A percentile compares a stretch with the other conserved stretches of the same genome.
Conservation (phyloP, 768 basidiomycete species). For the Termitomyces sp. region DNA sequence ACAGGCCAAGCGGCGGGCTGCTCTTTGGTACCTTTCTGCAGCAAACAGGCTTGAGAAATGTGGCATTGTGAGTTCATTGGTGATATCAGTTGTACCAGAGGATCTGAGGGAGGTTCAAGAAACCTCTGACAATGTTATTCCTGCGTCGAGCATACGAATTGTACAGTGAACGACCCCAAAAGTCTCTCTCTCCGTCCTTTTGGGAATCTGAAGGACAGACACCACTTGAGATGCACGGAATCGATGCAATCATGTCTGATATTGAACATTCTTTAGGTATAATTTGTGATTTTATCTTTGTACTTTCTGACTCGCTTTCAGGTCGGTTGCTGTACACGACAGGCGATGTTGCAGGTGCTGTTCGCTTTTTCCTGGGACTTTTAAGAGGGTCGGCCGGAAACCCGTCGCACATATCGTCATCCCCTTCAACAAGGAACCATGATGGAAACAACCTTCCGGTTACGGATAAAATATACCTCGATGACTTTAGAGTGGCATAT, state of each 20-base stretch:
- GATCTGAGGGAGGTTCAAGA: slow-evolving; percentile 37
- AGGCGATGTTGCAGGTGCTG: slow-evolving; percentile 76
- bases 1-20: slow-evolving; percentile 54
- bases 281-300: slow-evolving; percentile 3
- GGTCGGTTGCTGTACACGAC: slow-evolving; percentile 87
- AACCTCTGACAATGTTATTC: slow-evolving; percentile 82
- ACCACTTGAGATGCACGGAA: slow-evolving; percentile 33
- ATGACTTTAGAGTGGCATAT: slow-evolving; percentile 87
- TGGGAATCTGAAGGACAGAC: slow-evolving; percentile 65
- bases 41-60: slow-evolving; percentile 79
- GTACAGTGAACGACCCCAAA: slow-evolving; percentile 44
- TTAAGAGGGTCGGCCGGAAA: slow-evolving; percentile 37
- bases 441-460: slow-evolving; percentile 23
- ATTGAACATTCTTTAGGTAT: slow-evolving; percentile 79
- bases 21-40: slow-evolving; percentile 74
- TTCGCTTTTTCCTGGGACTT: slow-evolving; percentile 71
- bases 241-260: slow-evolving; percentile 62
- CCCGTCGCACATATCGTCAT: not conserved
- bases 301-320: slow-evolving; percentile 19
- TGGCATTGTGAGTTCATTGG: slow-evolving; percentile 60
- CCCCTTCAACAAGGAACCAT: slow-evolving; percentile 12
- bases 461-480: slow-evolving; percentile 68
- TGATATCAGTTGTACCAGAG: not conserved
- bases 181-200: slow-evolving; percentile 72
- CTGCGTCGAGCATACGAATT: slow-evolving; percentile 66